Conservation (phyloP, 2,329 filamentous ascomycete genomes). For the Ceratocystis albifundus region DNA sequence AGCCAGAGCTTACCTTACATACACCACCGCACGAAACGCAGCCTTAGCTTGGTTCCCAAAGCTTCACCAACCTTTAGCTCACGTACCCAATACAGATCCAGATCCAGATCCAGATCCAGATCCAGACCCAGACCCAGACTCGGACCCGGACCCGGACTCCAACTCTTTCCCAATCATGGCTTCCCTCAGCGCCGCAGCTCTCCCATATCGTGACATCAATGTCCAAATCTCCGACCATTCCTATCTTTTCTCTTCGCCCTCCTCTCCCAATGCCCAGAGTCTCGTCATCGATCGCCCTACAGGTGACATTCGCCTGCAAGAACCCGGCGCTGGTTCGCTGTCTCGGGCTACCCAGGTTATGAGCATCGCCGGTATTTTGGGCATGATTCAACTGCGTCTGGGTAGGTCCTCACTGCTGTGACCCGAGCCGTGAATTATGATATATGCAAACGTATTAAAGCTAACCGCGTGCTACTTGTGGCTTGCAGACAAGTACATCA, state of each 20-base stretch:
- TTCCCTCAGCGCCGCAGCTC: conserved; percentile 31
- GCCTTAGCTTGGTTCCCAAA: neutral
- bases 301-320: conserved; percentile 74
- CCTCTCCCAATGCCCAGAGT: conserved; percentile 76
- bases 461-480: neutral
- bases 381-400: conserved; percentile 83
- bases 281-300: conserved; percentile 85
- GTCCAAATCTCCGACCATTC: conserved; percentile 82
- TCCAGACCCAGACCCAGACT: neutral
- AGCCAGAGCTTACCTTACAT: neutral
- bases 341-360: conserved; percentile 66
- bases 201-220: conserved; percentile 92
- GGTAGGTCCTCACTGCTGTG: conserved; percentile 43
- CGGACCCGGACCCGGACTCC: neutral
- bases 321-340: conserved; percentile 61
- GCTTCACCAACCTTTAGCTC: neutral
- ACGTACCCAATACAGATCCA: neutral
- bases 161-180: conserved; percentile 30
- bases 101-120: too few species aligned
- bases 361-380: conserved; percentile 88
- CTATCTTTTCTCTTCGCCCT: conserved; percentile 94
- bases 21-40: neutral
- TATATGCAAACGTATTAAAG: neutral
- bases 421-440: too few species aligned
- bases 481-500: conserved; percentile 73